Base-by-base conservation (phyloP, 441 rosid genomes). In the Croton laevigatus region DNA sequence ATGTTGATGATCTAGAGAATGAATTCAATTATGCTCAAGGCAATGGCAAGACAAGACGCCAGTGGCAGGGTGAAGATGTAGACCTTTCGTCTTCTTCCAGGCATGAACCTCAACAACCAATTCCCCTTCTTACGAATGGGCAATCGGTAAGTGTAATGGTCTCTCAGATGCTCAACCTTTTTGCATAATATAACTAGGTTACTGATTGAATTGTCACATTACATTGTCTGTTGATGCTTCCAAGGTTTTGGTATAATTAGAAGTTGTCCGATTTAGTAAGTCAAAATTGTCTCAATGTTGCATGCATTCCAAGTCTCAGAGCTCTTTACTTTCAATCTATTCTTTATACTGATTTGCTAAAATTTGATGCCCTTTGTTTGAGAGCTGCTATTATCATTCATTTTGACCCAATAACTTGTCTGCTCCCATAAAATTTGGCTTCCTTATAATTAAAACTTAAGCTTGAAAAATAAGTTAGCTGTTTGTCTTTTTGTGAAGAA, bases 51-150 rank as follows among this genome's bases (percentile, higher is more conserved):
- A 80, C 81, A 17, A 89, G 89, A 76, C 88, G 77, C 69, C 93
- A 80, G 72, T 93, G 88, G 84, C 94, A 84, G 78, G 91, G 92
- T 68, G 97, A 90, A 76, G 94, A 89, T 80, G 77, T 78, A 6
- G 99, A 94, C 38, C 84, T 85, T 66, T 87, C 97, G 72, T 88
- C 92, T 17, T 92, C 98, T 51, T 88, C 97, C 12, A 83, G 98
- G 73, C 97, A 86, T 80, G 99, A 89, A 77, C 85, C 98, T 74
- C 97, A 84, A 74, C 89, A 75, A 65, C 97, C 98, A 36, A 90
- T 91, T 75, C 97, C 95, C 53, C 98, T 93, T 72, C 94, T 96
- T 60, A 93, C 93, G 62, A 87, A 88, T 79, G 97, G 98, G 75
- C 95, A 81, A 76, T 53, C 81, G 79, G 99, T 94, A 80, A 17